phyloP scores from a whole-genome alignment of 2,329 filamentous ascomycete species.

The Penicillium sp. region DNA sequence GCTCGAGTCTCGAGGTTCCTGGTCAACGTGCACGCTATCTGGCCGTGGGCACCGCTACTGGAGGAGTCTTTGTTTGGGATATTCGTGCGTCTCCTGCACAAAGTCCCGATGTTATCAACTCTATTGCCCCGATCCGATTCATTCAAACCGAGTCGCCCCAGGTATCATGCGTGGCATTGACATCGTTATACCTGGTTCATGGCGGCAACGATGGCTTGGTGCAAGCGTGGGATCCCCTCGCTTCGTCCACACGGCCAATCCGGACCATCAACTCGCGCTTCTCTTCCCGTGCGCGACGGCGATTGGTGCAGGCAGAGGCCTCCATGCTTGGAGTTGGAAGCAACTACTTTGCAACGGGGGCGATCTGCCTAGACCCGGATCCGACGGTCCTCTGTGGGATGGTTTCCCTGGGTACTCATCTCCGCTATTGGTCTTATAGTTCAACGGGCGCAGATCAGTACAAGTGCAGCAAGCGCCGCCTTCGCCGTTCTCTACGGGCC shows the following conservation, averaged over 20 bases:
- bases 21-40: constrained; percentile 81
- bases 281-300: constrained; percentile 77
- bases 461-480: constrained; percentile 74
- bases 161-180: constrained; percentile 78
- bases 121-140: constrained; percentile 70
- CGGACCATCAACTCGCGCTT: constrained; percentile 86
- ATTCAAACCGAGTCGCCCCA: constrained; percentile 90
- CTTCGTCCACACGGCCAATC: constrained; percentile 74
- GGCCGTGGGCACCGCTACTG: constrained; percentile 76
- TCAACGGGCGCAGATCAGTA: constrained; percentile 74
- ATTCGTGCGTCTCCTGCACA: constrained; percentile 66
- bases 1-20: constrained; percentile 65
- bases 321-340: constrained; percentile 68
- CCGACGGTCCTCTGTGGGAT: constrained; percentile 82
- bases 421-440: constrained; percentile 93
- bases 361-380: constrained; percentile 84
- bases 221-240: constrained; percentile 95
- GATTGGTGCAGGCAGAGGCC: constrained; percentile 68
- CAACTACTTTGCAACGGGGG: constrained; percentile 78
- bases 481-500: constrained; percentile 68
- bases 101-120: constrained; percentile 58
- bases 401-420: constrained; percentile 79
- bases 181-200: constrained; percentile 84
- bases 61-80: constrained; percentile 82
- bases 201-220: constrained; percentile 94